A percentile compares a stretch with the other conserved stretches of the same genome.
These are phyloP conservation scores for Aureobasidium melanogenum DNA, from an alignment of 2,329 filamentous ascomycete genomes.

Conservation along the genomic window DNA sequence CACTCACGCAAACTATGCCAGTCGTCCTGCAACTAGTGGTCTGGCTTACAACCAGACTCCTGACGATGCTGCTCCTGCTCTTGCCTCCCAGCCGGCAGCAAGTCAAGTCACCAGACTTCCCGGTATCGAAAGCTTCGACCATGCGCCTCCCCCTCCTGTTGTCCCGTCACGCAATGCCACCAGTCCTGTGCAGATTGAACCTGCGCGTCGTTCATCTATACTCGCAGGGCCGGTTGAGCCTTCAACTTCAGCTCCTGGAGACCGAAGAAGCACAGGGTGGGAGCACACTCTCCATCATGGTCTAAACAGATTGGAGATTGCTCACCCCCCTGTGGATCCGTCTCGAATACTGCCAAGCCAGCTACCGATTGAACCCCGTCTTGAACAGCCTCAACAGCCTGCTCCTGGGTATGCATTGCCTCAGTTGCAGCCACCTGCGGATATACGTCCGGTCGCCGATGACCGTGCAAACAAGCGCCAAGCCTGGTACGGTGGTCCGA, in stretches of 20 bases:
- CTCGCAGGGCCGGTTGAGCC: constrained; percentile 22
- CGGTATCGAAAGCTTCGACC: constrained; percentile 87
- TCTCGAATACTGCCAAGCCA: not conserved
- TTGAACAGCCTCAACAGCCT: constrained; percentile 27
- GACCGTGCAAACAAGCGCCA: constrained; percentile 55
- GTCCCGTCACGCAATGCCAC: constrained; percentile 53
- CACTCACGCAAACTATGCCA: constrained; percentile 50
- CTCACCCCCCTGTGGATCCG: constrained; percentile 21
- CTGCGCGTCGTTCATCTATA: constrained; percentile 33
- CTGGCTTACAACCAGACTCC: constrained; percentile 68
- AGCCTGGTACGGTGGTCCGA: constrained; percentile 60
- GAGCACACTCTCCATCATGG: constrained; percentile 59
- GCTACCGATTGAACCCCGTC: constrained; percentile 19
- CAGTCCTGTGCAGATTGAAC: constrained; percentile 72
- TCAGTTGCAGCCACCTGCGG: constrained; percentile 17
- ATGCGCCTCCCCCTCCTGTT: constrained; percentile 54
- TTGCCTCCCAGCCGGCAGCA: constrained; percentile 45
- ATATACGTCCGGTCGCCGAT: not conserved
- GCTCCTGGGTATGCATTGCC: constrained; percentile 29
- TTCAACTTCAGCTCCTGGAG: constrained; percentile 27
- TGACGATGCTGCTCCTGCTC: constrained; percentile 49
- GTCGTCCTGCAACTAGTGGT: constrained; percentile 59
- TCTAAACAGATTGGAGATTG: constrained; percentile 58
- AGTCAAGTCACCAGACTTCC: constrained; percentile 62
- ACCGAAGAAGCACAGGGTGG: constrained; percentile 50